Percentiles rank a stretch among this genome's conserved stretches.
Conservation (phyloP, 768 basidiomycete genomes). For the Trametes cinnabarina region DNA sequence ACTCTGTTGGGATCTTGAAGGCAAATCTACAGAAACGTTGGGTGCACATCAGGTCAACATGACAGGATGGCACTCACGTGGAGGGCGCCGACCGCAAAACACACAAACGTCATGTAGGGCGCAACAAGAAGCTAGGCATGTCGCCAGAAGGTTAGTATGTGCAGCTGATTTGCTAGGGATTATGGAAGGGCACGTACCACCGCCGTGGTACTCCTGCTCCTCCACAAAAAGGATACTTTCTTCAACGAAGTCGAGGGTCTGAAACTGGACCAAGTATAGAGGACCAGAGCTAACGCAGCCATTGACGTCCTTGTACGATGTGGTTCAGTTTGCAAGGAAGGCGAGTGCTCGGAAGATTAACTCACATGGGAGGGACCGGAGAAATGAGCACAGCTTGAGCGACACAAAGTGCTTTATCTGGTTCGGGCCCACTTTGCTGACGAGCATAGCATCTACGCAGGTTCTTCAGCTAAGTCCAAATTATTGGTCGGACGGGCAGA, state of each 20-base stretch:
- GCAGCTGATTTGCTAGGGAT: neutral
- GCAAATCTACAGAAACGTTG: conserved; percentile 13
- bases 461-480: neutral
- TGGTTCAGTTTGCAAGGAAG: no score
- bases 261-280: conserved; percentile 15
- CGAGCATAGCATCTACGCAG: conserved; percentile 39
- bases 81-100: conserved; percentile 21
- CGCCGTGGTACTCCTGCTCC: neutral
- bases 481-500: neutral
- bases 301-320: conserved; percentile 14
- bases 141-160: neutral
- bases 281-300: conserved; percentile 15
- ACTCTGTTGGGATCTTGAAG: conserved; percentile 24
- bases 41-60: neutral
- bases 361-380: conserved; percentile 24
- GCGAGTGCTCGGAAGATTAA: no score
- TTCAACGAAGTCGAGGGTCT: neutral
- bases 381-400: conserved; percentile 42
- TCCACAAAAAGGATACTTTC: no score
- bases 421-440: conserved; percentile 35
- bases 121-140: conserved; percentile 12
- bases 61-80: conserved; percentile 12
- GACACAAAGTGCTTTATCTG: conserved; percentile 39
- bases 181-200: neutral
- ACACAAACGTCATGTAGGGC: conserved; percentile 19